Conservation (phyloP, 306 rosid species). For the Astragalus glycyphyllos region DNA sequence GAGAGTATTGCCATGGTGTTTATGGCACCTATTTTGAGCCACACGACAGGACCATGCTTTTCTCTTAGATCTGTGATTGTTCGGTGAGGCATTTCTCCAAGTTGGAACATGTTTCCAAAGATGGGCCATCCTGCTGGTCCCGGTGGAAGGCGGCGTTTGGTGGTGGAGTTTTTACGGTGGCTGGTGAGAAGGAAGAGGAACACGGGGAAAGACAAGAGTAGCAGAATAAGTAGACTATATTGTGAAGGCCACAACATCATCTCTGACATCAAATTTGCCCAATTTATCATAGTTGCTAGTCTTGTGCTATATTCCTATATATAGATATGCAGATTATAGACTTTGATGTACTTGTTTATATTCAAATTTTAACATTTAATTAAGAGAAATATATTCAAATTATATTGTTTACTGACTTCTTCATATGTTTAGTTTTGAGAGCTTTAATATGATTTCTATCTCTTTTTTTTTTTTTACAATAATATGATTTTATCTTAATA, state of each 20-base stretch:
- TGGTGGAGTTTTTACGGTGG: slow-evolving; percentile 21
- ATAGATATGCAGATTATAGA: no score
- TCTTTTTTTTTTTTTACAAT: no score
- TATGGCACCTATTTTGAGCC: slow-evolving; percentile 62
- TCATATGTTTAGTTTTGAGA: no score
- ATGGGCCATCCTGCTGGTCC: slow-evolving; percentile 78
- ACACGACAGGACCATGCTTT: slow-evolving; percentile 55
- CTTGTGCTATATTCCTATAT: no score
- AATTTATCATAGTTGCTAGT: no score
- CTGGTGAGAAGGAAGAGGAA: slow-evolving; percentile 36
- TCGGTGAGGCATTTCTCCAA: slow-evolving; percentile 68
- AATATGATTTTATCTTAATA: no score
- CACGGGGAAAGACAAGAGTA: slow-evolving; percentile 32
- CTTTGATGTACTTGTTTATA: no score
- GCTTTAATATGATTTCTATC: no score
- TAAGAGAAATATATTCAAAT: no score
- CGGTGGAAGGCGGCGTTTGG: slow-evolving; percentile 50
- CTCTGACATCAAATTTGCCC: no score
- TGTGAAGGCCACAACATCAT: slow-evolving; percentile 31
- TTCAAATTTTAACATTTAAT: no score
- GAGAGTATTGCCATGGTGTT: slow-evolving; percentile 71
- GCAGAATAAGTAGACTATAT: neutral
- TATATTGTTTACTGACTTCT: no score
- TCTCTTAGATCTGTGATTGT: slow-evolving; percentile 46
- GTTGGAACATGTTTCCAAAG: slow-evolving; percentile 72